A percentile compares a stretch with the other conserved stretches of the same genome.
Evolutionary conservation across 164 flowering plant species (phyloP).

Genomic region (grape (Vitis vinifera)): DNA sequence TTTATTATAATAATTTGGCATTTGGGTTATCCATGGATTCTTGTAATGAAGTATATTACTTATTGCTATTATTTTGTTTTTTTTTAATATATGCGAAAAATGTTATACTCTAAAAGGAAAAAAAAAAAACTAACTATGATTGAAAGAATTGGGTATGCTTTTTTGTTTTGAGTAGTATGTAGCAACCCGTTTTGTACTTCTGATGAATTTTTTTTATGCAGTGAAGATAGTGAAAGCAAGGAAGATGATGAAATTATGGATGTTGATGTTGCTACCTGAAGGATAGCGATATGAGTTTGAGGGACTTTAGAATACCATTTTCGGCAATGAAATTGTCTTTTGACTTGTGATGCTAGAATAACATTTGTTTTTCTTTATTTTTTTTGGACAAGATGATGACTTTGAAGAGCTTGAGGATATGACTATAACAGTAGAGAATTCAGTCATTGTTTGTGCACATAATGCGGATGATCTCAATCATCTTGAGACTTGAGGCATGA

Average conservation of each 20-base stretch:
- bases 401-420: slow-evolving; percentile 85
- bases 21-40: too few relatives aligned
- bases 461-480: slow-evolving; percentile 74
- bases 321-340: not conserved
- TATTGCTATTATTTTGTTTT: too few relatives aligned
- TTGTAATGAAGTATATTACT: too few relatives aligned
- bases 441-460: slow-evolving; percentile 81
- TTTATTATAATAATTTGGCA: too few relatives aligned
- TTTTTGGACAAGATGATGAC: slow-evolving; percentile 57
- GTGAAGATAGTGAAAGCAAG: slow-evolving; percentile 46
- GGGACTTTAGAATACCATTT: not conserved
- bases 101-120: too few relatives aligned
- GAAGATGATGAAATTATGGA: slow-evolving; percentile 60
- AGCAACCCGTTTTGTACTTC: not conserved
- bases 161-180: not conserved
- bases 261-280: slow-evolving; percentile 56
- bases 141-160: not conserved
- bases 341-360: slow-evolving; percentile 1
- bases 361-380: not conserved
- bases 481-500: slow-evolving; percentile 58
- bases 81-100: not conserved
- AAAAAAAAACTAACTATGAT: not conserved
- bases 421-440: slow-evolving; percentile 68
- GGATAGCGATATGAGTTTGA: slow-evolving; percentile 56
- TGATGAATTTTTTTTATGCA: slow-evolving; percentile 7